Evolutionary conservation across 768 basidiomycete genomes (phyloP).

Genomic region (Naganishia vaughanmartiniae): DNA sequence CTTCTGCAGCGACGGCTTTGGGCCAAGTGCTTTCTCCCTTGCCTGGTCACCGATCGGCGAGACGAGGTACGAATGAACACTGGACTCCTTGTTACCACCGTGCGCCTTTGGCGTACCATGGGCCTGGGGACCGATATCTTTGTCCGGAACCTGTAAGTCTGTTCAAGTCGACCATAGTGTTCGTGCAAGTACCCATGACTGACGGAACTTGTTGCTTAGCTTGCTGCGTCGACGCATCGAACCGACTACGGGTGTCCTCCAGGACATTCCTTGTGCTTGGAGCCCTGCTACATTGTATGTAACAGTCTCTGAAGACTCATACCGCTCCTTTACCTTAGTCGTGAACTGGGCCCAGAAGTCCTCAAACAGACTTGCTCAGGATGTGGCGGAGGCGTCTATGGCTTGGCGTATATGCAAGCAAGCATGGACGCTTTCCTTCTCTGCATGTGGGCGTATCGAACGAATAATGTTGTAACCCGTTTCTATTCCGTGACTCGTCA

Average conservation of each 20-base stretch:
- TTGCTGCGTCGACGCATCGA: constrained; percentile 6
- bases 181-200: not conserved
- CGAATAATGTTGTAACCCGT: no score
- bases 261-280: constrained; percentile 29
- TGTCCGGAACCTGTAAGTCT: constrained; percentile 21
- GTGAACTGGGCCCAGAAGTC: constrained; percentile 15
- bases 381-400: constrained; percentile 26
- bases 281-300: not conserved
- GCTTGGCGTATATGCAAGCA: constrained; percentile 22
- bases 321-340: not conserved
- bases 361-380: constrained; percentile 22
- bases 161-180: not conserved
- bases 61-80: constrained; percentile 7
- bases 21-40: not conserved
- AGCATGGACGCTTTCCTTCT: no score
- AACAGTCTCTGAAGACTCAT: not conserved
- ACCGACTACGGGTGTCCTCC: constrained; percentile 24
- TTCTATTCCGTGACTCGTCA: no score
- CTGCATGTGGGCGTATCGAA: no score
- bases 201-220: not conserved
- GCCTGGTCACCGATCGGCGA: not conserved
- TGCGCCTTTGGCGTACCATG: not conserved
- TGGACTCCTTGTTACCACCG: constrained; percentile 25
- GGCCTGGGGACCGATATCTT: constrained; percentile 15
- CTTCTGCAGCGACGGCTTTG: not conserved